These are phyloP conservation scores for Obelidium mucronatum DNA, from an alignment of 192 early-diverging fungal species.

Conservation along the genomic window DNA sequence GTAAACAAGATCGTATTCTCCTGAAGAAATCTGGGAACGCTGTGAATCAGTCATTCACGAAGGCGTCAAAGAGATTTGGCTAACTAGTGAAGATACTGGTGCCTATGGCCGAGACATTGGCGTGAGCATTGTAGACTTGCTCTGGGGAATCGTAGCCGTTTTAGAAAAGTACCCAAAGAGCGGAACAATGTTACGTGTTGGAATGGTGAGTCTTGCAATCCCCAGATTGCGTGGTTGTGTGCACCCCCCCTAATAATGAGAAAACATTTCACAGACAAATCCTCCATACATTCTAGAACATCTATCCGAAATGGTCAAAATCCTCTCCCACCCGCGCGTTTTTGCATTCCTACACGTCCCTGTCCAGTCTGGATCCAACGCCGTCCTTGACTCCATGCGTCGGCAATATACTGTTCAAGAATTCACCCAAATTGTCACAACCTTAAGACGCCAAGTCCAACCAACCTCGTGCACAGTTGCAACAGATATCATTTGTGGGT, in stretches of 20 bases:
- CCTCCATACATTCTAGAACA: conserved; percentile 69
- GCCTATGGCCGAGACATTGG: conserved; percentile 64
- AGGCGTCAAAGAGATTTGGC: conserved; percentile 67
- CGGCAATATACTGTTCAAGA: conserved; percentile 57
- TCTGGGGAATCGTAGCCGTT: conserved; percentile 51
- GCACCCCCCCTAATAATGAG: not conserved
- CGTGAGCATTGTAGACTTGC: conserved; percentile 54
- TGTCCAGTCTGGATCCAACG: conserved; percentile 59
- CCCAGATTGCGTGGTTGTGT: not conserved
- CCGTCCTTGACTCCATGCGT: conserved; percentile 60
- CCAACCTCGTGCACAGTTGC: conserved; percentile 55
- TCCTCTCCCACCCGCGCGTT: conserved; percentile 61
- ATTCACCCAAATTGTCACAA: conserved; percentile 51
- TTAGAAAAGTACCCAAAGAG: conserved; percentile 46
- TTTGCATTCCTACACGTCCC: conserved; percentile 67
- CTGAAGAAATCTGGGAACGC: conserved; percentile 55
- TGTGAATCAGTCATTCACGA: conserved; percentile 57
- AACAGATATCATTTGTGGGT: conserved; percentile 68
- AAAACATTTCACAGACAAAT: conserved; percentile 47
- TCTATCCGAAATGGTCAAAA: conserved; percentile 53
- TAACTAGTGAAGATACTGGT: conserved; percentile 66
- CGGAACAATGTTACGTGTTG: conserved; percentile 57
- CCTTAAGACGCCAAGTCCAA: conserved; percentile 40
- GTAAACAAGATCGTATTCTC: too few species aligned
- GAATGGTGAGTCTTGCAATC: conserved; percentile 46